Evolutionary conservation across 2,329 filamentous ascomycete species (phyloP).

Genomic region (Aspergillus hortae): DNA sequence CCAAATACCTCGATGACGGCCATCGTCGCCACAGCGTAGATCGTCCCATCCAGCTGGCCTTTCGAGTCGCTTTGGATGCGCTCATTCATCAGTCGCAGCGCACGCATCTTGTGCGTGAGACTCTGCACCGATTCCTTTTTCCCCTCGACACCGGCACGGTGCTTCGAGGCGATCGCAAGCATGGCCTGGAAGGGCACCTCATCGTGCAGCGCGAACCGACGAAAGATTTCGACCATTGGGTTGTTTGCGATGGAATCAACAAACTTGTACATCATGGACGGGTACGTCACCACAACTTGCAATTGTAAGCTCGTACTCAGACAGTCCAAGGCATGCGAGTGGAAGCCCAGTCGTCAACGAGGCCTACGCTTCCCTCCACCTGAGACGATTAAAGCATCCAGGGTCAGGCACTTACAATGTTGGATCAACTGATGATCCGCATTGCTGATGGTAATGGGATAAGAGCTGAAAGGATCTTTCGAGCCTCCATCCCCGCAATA

Average conservation of each 20-base stretch:
- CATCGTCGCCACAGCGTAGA: conserved; percentile 31
- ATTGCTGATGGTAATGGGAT: conserved; percentile 23
- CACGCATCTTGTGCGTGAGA: conserved; percentile 32
- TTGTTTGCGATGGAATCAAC: conserved; percentile 23
- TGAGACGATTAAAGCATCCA: neutral
- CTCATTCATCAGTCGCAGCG: conserved; percentile 28
- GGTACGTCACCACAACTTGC: conserved; percentile 29
- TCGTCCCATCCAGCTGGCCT: conserved; percentile 25
- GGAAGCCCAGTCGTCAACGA: neutral
- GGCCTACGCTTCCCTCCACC: neutral
- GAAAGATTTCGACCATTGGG: conserved; percentile 30
- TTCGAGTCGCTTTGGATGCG: conserved; percentile 22
- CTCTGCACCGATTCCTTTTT: conserved; percentile 28
- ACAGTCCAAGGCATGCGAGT: neutral
- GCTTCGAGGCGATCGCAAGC: conserved; percentile 32
- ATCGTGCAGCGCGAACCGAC: conserved; percentile 26
- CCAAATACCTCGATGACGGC: conserved; percentile 30
- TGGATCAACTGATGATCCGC: conserved; percentile 28
- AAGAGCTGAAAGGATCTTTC: conserved; percentile 26
- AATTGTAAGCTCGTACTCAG: conserved; percentile 16
- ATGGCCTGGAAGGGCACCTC: conserved; percentile 31
- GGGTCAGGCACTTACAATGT: conserved; percentile 25
- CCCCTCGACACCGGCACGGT: conserved; percentile 29
- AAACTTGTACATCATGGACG: conserved; percentile 36
- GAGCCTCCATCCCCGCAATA: conserved; percentile 15